These are phyloP conservation scores for Fragilariopsis cylindrus DNA, from an alignment of 108 stramenopile species.

Conservation along the genomic window DNA sequence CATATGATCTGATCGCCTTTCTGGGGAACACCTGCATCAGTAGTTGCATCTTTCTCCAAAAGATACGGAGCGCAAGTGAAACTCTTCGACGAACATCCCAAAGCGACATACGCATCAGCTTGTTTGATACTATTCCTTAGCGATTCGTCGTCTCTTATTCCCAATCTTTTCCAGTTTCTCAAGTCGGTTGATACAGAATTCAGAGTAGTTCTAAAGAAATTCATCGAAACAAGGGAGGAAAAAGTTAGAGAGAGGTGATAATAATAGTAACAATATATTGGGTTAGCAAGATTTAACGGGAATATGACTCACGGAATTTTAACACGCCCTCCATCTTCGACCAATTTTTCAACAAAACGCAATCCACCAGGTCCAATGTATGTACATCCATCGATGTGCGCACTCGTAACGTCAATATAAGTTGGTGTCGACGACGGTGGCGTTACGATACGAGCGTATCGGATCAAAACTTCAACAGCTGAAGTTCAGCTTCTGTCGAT, in stretches of 20 bases:
- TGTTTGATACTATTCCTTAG: constrained; percentile 52
- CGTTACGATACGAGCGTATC: constrained; percentile 53
- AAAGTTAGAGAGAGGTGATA: no score
- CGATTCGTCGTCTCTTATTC: constrained; percentile 43
- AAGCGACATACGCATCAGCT: constrained; percentile 70
- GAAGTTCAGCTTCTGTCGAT: constrained; percentile 37
- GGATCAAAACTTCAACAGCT: constrained; percentile 52
- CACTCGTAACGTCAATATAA: constrained; percentile 43
- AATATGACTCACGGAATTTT: constrained; percentile 33
- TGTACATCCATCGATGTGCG: constrained; percentile 85
- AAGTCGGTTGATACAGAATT: constrained; percentile 80
- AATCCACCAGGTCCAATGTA: constrained; percentile 81
- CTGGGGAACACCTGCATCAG: background rate
- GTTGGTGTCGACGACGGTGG: constrained; percentile 21
- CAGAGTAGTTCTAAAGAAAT: constrained; percentile 50
- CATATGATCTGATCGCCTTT: constrained; percentile 62
- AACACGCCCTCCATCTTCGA: constrained; percentile 63
- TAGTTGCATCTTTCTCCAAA: constrained; percentile 25
- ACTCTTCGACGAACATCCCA: constrained; percentile 58
- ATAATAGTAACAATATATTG: no score
- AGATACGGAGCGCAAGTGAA: constrained; percentile 91
- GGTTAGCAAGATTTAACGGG: no score
- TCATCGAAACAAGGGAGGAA: no score
- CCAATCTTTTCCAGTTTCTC: constrained; percentile 61
- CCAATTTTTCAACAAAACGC: constrained; percentile 59